phyloP scores from a whole-genome alignment of 179 eudicot genomes.

The Drosera spatulata region DNA sequence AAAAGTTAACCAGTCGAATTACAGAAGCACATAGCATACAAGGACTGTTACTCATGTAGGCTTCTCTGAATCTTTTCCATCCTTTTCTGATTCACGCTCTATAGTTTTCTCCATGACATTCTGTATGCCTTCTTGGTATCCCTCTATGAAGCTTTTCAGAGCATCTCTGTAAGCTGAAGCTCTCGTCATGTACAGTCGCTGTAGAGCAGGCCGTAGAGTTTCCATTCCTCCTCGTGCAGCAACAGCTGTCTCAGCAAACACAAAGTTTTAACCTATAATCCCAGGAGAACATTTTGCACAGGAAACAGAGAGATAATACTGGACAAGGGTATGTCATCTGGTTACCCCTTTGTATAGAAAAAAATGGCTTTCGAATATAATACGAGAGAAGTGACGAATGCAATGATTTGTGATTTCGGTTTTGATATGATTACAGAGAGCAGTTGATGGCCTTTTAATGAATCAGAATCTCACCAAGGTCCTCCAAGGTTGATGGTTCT shows the following conservation, averaged over 20 bases:
- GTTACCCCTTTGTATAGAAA: no score
- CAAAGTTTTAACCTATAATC: background rate
- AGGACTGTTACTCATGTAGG: no score
- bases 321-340: background rate
- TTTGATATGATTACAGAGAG: background rate
- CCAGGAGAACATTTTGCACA: background rate
- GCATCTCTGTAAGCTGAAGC: conserved; percentile 90
- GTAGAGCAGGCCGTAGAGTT: conserved; percentile 70
- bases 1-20: no score
- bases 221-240: conserved; percentile 98
- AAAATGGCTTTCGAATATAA: no score
- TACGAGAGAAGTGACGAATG: no score
- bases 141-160: conserved; percentile 62
- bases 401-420: background rate
- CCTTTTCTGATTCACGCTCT: conserved; percentile 16
- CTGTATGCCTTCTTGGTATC: conserved; percentile 85
- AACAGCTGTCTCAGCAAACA: conserved; percentile 32
- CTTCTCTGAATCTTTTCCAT: no score
- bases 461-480: conserved; percentile 46
- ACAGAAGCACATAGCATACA: no score
- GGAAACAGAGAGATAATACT: background rate
- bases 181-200: conserved; percentile 82
- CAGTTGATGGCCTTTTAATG: background rate
- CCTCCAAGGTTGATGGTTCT: conserved; percentile 67
- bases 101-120: conserved; percentile 64